phyloP scores from a whole-genome alignment of 176 grass and related monocot species.

The Pontederia crassipes region DNA sequence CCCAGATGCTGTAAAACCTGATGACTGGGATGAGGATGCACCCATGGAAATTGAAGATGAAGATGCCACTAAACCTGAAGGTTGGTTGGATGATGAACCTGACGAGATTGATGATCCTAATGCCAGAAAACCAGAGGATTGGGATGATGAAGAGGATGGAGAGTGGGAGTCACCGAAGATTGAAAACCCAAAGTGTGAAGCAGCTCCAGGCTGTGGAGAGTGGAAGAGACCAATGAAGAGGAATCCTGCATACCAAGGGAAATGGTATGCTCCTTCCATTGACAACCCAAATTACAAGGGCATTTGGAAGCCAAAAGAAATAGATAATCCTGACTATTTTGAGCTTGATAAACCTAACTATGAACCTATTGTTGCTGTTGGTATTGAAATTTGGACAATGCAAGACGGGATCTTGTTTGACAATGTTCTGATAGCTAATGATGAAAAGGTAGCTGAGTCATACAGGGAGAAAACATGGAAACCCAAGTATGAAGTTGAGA shows the following conservation, averaged over 20 bases:
- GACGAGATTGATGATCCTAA: conserved; percentile 90
- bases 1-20: conserved; percentile 60
- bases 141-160: conserved; percentile 98
- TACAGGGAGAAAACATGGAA: conserved; percentile 78
- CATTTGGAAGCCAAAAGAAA: conserved; percentile 93
- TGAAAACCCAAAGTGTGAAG: conserved; percentile 93
- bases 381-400: conserved; percentile 99
- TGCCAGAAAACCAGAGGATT: conserved; percentile 80
- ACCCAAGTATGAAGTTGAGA: conserved; percentile 80
- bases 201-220: conserved; percentile 80
- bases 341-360: conserved; percentile 72
- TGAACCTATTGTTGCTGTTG: conserved; percentile 70
- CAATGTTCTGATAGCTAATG: conserved; percentile 73
- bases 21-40: conserved; percentile 96
- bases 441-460: conserved; percentile 67
- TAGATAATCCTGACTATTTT: conserved; percentile 92
- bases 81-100: conserved; percentile 91
- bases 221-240: conserved; percentile 93
- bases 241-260: conserved; percentile 91
- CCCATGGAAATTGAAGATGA: conserved; percentile 82
- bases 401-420: conserved; percentile 92
- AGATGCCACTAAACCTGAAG: conserved; percentile 82
- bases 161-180: conserved; percentile 90
- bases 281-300: conserved; percentile 94
- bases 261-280: conserved; percentile 84